Conservation (phyloP, 164 flowering plant genomes). For the Vitis amurensis region DNA sequence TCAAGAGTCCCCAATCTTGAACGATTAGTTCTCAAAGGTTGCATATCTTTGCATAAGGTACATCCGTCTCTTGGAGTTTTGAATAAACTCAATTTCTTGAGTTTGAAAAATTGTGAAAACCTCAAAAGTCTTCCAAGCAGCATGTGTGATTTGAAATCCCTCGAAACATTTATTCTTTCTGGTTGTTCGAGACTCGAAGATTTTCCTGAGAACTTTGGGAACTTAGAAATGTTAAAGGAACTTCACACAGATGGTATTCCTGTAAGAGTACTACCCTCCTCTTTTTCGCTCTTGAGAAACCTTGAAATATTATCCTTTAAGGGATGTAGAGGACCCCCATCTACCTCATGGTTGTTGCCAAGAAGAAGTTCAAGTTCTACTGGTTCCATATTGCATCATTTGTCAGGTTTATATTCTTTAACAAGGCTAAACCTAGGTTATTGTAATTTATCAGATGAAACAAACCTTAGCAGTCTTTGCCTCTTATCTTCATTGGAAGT, state of each 20-base stretch:
- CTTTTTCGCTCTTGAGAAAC: not conserved
- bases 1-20: constrained; percentile 5
- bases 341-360: no score
- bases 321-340: no score
- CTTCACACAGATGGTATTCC: no score
- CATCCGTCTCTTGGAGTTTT: constrained; percentile 15
- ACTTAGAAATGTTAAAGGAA: no score
- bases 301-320: no score
- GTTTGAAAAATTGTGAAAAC: no score
- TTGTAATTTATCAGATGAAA: not conserved
- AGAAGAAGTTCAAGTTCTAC: not conserved
- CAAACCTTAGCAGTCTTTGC: not conserved
- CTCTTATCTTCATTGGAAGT: not conserved
- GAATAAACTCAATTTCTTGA: not conserved
- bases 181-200: no score
- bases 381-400: not conserved
- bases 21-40: constrained; percentile 8
- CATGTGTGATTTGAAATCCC: not conserved
- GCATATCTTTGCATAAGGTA: constrained; percentile 14
- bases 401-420: not conserved
- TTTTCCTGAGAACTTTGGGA: no score
- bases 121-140: no score
- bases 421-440: not conserved
- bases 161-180: not conserved
- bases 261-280: not conserved